Percentiles rank a stretch among this genome's conserved stretches.
These are phyloP conservation scores for Metschnikowia santaceciliae DNA, from an alignment of 805 yeast species.

Conservation along the genomic window DNA sequence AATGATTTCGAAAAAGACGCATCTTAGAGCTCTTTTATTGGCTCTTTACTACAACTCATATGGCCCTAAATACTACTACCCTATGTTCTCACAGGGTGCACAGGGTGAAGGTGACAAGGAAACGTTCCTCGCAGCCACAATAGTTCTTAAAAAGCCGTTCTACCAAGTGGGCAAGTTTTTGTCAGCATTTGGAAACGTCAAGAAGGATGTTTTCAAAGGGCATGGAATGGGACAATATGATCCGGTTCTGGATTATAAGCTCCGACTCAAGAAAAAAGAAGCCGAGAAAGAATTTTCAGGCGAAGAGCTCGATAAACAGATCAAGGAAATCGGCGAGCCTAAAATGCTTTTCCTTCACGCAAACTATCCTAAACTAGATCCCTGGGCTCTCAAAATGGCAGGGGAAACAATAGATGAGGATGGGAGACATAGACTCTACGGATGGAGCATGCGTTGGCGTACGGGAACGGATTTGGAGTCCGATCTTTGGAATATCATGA, in stretches of 20 bases:
- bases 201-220: conserved; percentile 48
- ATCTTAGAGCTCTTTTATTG: conserved; percentile 53
- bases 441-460: conserved; percentile 48
- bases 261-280: conserved; percentile 9
- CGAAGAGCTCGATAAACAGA: conserved; percentile 5
- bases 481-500: conserved; percentile 58
- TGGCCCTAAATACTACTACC: conserved; percentile 41
- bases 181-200: conserved; percentile 48
- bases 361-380: conserved; percentile 64
- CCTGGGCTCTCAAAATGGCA: conserved; percentile 47
- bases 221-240: conserved; percentile 76
- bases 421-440: conserved; percentile 55
- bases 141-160: conserved; percentile 42
- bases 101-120: conserved; percentile 83
- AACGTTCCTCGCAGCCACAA: conserved; percentile 68
- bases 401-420: conserved; percentile 39
- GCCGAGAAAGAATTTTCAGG: conserved; percentile 7
- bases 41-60: conserved; percentile 62
- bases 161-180: conserved; percentile 54
- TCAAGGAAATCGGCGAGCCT: conserved; percentile 9
- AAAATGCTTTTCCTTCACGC: conserved; percentile 55
- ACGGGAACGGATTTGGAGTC: conserved; percentile 57
- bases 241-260: conserved; percentile 55
- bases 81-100: conserved; percentile 41
- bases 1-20: conserved; percentile 53